phyloP scores from a whole-genome alignment of 352 stramenopile species.

The Globisporangium camurandrum region DNA sequence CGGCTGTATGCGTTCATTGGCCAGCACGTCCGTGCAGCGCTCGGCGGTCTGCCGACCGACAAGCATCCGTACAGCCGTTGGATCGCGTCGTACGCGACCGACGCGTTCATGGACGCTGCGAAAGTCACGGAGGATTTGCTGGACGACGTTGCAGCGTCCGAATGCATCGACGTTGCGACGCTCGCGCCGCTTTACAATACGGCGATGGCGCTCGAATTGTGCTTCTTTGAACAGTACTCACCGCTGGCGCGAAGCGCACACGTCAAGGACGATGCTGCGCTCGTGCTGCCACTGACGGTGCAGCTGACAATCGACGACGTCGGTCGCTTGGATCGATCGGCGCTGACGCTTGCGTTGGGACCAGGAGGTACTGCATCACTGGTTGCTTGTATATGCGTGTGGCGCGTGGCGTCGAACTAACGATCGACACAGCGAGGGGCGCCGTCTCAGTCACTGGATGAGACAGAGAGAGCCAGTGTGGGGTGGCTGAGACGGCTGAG shows the following conservation, averaged over 20 bases:
- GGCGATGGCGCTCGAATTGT: constrained; percentile 45
- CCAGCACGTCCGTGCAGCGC: constrained; percentile 17
- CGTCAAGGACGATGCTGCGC: too few species aligned
- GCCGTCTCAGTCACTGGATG: constrained; percentile 21
- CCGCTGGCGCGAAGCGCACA: constrained; percentile 17
- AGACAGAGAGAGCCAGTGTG: neutral
- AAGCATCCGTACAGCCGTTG: constrained; percentile 30
- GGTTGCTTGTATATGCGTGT: neutral
- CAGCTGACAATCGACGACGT: constrained; percentile 8
- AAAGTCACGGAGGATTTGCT: constrained; percentile 25
- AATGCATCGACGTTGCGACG: constrained; percentile 16
- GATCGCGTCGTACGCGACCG: constrained; percentile 39
- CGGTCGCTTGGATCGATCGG: too few species aligned
- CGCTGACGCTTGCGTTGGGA: neutral
- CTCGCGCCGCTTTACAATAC: constrained; percentile 35
- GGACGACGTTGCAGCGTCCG: constrained; percentile 19
- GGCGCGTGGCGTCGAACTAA: constrained; percentile 10
- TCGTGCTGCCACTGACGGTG: constrained; percentile 9
- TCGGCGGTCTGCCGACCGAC: neutral
- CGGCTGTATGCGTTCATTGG: constrained; percentile 45
- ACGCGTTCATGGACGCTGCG: constrained; percentile 24
- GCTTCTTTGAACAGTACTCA: constrained; percentile 50
- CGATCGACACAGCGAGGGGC: constrained; percentile 40
- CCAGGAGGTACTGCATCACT: constrained; percentile 15
- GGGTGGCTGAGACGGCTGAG: constrained; percentile 31